Evolutionary conservation across 2,329 filamentous ascomycete species (phyloP), one percentile per base, ranked within the genome.

Genomic region (Cercospora sesami): DNA sequence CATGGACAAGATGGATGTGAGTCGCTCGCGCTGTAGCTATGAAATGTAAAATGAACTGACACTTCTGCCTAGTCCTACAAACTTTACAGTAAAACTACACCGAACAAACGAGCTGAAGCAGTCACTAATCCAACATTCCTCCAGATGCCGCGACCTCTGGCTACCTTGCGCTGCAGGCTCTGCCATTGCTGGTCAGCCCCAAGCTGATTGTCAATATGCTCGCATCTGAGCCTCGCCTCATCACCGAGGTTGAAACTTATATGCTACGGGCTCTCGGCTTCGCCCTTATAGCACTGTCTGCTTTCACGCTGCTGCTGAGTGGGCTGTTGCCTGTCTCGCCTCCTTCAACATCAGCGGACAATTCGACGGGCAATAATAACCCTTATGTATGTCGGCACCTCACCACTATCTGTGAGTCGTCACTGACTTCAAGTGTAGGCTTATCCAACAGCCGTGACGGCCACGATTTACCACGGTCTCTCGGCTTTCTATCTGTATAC

Each of bases 181-280:
- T 87, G 10, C 83, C 87, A 0, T 81, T 91, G 68, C 83, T 90
- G 64, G 73, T 84, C 5, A 84, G 85, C 5, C 89, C 89, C 0
- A 86, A 84, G 28, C 82, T 91, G 72, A 86, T 91, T 23, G 82
- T 87, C 65, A 82, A 86, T 10, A 79, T 90, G 69, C 83, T 76
- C 89, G 39, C 84, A 85, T 3, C 83, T 85, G 61, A 82, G 85
- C 45, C 84, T 85, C 68, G 82, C 85, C 71, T 80, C 84, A 64
- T 84, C 85, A 65, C 79, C 85, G 88, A 80, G 26, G 82, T 92
- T 33, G 90, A 93, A 79, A 80, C 86, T 65, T 94, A 94, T 83
- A 89, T 94, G 78, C 88, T 88, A 62, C 90, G 91, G 51, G 87
- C 85, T 30, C 84, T 93, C 1, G 91, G 90, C 70, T 82, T 94